phyloP scores from a whole-genome alignment of 805 yeast genomes.

The Yarrowia divulgata region DNA sequence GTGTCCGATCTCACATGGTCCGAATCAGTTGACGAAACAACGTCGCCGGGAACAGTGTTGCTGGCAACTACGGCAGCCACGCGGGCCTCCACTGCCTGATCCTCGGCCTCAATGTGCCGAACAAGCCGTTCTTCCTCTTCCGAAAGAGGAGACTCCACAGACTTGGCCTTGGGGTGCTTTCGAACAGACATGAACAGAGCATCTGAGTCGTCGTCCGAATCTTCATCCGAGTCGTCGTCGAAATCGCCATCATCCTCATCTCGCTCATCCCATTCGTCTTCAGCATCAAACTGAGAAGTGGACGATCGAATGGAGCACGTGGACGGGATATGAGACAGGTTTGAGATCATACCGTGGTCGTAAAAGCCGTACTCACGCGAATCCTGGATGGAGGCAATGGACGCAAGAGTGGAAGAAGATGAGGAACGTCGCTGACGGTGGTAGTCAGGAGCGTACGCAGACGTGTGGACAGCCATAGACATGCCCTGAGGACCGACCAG shows the following conservation, averaged over 20 bases:
- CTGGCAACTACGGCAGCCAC: slow-evolving; percentile 7
- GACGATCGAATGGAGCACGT: slow-evolving; percentile 25
- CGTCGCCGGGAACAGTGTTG: background rate
- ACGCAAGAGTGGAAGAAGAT: slow-evolving; percentile 44
- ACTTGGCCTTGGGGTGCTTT: background rate
- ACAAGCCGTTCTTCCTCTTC: slow-evolving; percentile 33
- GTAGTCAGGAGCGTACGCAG: slow-evolving; percentile 5
- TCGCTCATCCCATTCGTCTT: slow-evolving; percentile 36
- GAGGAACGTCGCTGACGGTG: slow-evolving; percentile 40
- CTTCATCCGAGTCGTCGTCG: slow-evolving; percentile 19
- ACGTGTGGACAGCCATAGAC: background rate
- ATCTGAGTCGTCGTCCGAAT: slow-evolving; percentile 16
- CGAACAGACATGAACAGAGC: slow-evolving; percentile 31
- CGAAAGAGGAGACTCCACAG: slow-evolving; percentile 13
- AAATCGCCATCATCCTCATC: slow-evolving; percentile 12
- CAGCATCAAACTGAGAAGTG: slow-evolving; percentile 37
- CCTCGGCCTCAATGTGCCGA: slow-evolving; percentile 29
- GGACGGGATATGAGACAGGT: slow-evolving; percentile 30
- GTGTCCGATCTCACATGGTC: slow-evolving; percentile 31
- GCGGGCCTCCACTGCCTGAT: slow-evolving; percentile 19
- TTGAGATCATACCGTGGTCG: slow-evolving; percentile 28
- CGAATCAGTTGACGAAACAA: slow-evolving; percentile 15
- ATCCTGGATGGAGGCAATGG: slow-evolving; percentile 37
- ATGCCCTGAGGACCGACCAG: slow-evolving; percentile 12
- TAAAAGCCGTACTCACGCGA: slow-evolving; percentile 34